Base-by-base conservation (phyloP, 2,329 filamentous ascomycete genomes). In the Pyrenophora graminea region DNA sequence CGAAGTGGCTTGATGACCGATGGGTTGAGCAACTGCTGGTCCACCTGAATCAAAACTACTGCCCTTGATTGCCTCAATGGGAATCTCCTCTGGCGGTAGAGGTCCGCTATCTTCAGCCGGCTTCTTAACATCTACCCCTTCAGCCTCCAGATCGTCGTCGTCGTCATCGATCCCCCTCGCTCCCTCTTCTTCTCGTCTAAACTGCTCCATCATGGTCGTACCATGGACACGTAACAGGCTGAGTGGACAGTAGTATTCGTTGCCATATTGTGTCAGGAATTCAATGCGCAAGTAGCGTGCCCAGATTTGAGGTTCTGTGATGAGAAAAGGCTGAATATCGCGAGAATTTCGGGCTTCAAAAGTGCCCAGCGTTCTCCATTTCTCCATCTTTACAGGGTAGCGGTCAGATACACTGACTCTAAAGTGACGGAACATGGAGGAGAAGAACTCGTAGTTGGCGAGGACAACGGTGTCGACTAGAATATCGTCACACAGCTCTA, bases 381-480 rank as follows among this genome's bases (percentile, higher is more conserved):
- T 90, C 42, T 96, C 92, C 48, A 84, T 74, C 73, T 97, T 97
- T 46, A 94, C 89, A 0, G 94, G 94, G 73, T 97, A 97, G 49
- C 91, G 86, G 75, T 97, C 94, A 51, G 92, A 95, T 40, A 97
- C 93, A 69, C 90, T 95, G 61, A 97, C 85, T 44, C 89, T 84
- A 72, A 99, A 97, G 40, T 87, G 89, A 45, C 91, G 88, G 63
- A 97, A 89, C 82, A 96, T 97, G 69, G 91, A 97, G 48, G 91
- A 96, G 79, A 99, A 99, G 78, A 99, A 99, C 73, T 99, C 94
- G 65, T 95, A 99, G 71, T 99, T 99, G 55, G 93, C 94, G 46
- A 99, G 81, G n/a, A 97, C 94, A 34, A 99, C 81, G 0, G 94
- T 99, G 70, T 99, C 94, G 51, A 99, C 89, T 38, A 96, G 81